Percentiles rank a stretch among this genome's conserved stretches.
phyloP scores from a whole-genome alignment of 2,329 filamentous ascomycete species.

The Biscogniauxia mediterranea region DNA sequence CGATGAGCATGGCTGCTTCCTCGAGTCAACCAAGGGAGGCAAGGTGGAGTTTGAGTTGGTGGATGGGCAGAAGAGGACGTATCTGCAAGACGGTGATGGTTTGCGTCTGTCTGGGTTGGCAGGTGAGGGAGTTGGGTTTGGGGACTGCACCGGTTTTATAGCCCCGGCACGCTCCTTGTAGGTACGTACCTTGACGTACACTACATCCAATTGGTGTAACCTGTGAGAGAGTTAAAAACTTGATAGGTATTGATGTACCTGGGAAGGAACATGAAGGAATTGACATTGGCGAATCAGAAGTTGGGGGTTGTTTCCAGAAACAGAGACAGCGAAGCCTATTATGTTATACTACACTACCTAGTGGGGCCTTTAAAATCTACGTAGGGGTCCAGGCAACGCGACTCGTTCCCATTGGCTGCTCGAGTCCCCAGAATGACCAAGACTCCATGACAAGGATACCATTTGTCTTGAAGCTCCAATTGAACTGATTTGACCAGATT shows the following conservation, averaged over 20 bases:
- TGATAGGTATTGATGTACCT: neutral
- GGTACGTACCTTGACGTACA: too few species aligned
- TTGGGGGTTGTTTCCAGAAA: neutral
- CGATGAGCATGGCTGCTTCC: slow-evolving; percentile 38
- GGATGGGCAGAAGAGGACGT: slow-evolving; percentile 34
- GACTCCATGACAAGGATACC: slow-evolving; percentile 7
- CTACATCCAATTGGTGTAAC: too few species aligned
- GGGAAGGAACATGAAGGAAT: too few species aligned
- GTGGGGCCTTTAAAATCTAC: too few species aligned
- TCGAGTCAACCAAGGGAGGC: slow-evolving; percentile 40
- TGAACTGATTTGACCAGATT: slow-evolving; percentile 24
- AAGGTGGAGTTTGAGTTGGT: slow-evolving; percentile 27
- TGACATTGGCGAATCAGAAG: neutral
- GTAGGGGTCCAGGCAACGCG: slow-evolving; percentile 10
- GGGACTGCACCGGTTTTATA: slow-evolving; percentile 32
- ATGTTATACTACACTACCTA: too few species aligned
- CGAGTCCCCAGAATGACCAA: neutral
- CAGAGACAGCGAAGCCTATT: too few species aligned
- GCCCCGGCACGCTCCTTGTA: slow-evolving; percentile 15
- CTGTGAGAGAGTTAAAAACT: too few species aligned
- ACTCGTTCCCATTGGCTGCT: slow-evolving; percentile 15
- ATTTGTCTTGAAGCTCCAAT: slow-evolving; percentile 2
- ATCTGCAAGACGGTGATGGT: slow-evolving; percentile 41
- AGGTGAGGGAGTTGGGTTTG: slow-evolving; percentile 43
- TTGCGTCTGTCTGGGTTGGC: slow-evolving; percentile 37